Evolutionary conservation across 805 yeast genomes (phyloP).

Genomic region (Candida mattraensis): DNA sequence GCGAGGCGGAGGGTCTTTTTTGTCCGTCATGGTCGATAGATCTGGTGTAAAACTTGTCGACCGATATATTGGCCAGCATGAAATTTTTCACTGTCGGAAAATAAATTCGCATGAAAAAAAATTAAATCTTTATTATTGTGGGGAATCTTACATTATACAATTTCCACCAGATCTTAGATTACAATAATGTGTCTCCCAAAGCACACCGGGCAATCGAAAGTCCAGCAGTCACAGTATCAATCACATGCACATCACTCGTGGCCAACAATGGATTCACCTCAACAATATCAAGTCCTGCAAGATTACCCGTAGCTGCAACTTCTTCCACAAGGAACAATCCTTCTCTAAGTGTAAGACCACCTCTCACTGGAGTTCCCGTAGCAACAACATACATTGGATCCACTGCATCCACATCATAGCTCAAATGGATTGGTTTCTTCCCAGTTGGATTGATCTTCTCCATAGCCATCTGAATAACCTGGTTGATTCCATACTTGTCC

Average conservation of each 20-base stretch:
- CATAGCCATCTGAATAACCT: constrained; percentile 90
- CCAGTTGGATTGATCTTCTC: constrained; percentile 72
- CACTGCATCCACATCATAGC: constrained; percentile 95
- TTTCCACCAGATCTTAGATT: constrained; percentile 10
- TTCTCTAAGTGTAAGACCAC: constrained; percentile 92
- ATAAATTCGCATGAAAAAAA: no score
- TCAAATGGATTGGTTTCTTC: constrained; percentile 75
- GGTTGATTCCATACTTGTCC: constrained; percentile 89
- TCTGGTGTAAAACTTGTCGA: no score
- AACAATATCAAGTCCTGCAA: constrained; percentile 86
- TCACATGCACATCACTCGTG: constrained; percentile 66
- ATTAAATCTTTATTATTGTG: no score
- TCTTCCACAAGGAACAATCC: constrained; percentile 92
- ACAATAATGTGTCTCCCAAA: constrained; percentile 83
- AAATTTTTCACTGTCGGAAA: constrained; percentile 1
- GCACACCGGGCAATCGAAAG: constrained; percentile 92
- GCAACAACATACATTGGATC: constrained; percentile 95
- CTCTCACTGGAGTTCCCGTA: constrained; percentile 97
- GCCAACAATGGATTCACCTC: constrained; percentile 93
- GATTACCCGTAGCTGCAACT: constrained; percentile 83
- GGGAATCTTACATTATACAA: constrained; percentile 4
- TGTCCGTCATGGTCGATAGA: constrained; percentile 7
- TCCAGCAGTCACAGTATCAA: constrained; percentile 87
- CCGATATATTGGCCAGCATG: no score
- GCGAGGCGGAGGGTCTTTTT: constrained; percentile 42